These are phyloP conservation scores for Aspergillus carbonarius DNA, from an alignment of 2,329 filamentous ascomycete species.

Conservation along the genomic window DNA sequence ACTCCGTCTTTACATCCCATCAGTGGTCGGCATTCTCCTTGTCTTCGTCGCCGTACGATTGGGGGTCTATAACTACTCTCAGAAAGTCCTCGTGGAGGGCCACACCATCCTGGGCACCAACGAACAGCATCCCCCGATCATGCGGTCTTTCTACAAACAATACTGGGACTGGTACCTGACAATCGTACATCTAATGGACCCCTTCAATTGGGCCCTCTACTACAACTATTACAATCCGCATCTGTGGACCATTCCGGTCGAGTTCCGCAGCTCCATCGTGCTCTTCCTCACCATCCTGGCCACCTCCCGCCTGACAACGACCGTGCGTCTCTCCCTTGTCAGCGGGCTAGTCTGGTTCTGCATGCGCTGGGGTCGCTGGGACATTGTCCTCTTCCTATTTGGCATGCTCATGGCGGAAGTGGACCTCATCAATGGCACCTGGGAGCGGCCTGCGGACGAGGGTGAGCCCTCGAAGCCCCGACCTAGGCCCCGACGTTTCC, in stretches of 20 bases:
- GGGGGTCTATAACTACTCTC: conserved; percentile 43
- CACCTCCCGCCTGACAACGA: conserved; percentile 36
- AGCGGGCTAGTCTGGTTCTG: conserved; percentile 39
- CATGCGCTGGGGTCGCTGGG: conserved; percentile 45
- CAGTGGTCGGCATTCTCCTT: conserved; percentile 40
- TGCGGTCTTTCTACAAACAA: conserved; percentile 33
- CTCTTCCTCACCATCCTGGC: conserved; percentile 44
- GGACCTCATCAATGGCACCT: conserved; percentile 41
- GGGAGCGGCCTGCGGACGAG: conserved; percentile 27
- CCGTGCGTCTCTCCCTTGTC: conserved; percentile 36
- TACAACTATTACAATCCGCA: conserved; percentile 49
- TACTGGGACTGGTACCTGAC: conserved; percentile 39
- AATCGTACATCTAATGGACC: conserved; percentile 36
- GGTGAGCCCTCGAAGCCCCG: conserved; percentile 22
- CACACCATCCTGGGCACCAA: conserved; percentile 41
- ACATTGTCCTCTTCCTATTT: conserved; percentile 43
- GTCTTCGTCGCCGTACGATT: conserved; percentile 44
- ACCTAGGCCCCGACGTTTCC: conserved; percentile 17
- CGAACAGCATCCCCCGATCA: conserved; percentile 45
- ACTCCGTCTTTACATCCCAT: conserved; percentile 45
- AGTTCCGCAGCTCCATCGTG: conserved; percentile 47
- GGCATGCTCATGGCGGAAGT: conserved; percentile 47
- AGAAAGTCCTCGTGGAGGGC: conserved; percentile 35
- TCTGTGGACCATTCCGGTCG: conserved; percentile 49
- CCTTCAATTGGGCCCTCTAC: conserved; percentile 40